These are phyloP conservation scores for Eucommia ulmoides DNA, from an alignment of 257 asterid genomes.

Conservation along the genomic window DNA sequence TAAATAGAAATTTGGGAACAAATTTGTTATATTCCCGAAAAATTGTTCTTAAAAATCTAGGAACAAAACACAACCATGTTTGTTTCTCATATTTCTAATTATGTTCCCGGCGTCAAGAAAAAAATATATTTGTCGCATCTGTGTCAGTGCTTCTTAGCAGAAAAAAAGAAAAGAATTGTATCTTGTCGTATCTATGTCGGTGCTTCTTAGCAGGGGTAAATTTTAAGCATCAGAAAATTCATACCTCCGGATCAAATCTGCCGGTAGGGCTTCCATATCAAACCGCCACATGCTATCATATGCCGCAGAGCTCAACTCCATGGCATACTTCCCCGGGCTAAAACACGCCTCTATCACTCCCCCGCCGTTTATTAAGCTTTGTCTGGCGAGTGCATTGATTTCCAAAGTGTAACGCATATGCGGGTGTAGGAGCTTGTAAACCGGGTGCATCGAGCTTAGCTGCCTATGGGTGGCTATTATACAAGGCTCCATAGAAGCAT, in stretches of 20 bases:
- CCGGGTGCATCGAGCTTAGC: conserved; percentile 79
- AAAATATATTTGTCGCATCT: background rate
- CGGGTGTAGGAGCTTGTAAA: conserved; percentile 69
- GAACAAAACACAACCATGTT: too few species aligned
- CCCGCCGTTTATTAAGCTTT: conserved; percentile 71
- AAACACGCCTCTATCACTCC: conserved; percentile 77
- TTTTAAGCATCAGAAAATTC: background rate
- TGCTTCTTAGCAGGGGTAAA: too few species aligned
- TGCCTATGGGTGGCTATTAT: conserved; percentile 81
- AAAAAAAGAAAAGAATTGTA: too few species aligned
- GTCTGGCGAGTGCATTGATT: conserved; percentile 89
- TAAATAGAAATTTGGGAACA: too few species aligned
- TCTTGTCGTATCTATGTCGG: too few species aligned
- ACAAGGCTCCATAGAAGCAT: conserved; percentile 82
- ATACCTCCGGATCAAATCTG: conserved; percentile 67
- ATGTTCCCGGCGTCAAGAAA: background rate
- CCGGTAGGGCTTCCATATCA: conserved; percentile 78
- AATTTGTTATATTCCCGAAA: too few species aligned
- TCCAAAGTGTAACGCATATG: conserved; percentile 88
- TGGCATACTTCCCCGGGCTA: conserved; percentile 72
- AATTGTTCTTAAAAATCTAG: too few species aligned
- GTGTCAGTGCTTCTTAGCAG: too few species aligned
- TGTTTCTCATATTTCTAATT: too few species aligned
- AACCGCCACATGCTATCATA: conserved; percentile 75
- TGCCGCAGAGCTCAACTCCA: conserved; percentile 88